Evolutionary conservation across 2,329 filamentous ascomycete species (phyloP).

Genomic region (Waltergamsia citrina): DNA sequence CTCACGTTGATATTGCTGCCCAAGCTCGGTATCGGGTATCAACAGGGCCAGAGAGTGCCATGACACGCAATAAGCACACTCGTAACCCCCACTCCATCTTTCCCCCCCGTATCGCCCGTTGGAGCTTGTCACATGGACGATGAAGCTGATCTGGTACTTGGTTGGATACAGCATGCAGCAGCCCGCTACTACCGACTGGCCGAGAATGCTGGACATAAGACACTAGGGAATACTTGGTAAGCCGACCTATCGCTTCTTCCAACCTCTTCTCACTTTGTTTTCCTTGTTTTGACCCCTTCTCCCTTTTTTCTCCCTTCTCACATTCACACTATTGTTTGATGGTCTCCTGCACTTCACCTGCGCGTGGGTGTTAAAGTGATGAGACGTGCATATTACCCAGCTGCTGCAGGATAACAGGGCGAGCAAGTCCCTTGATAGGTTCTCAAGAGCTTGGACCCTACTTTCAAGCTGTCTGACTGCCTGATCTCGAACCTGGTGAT

Average conservation of each 20-base stretch:
- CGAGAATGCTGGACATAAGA: constrained; percentile 82
- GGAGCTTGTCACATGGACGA: no score
- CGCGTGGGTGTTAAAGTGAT: no score
- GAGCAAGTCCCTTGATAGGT: constrained; percentile 1
- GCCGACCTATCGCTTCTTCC: constrained; percentile 25
- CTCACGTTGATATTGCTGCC: no score
- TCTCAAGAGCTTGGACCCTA: no score
- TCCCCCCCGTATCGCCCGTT: no score
- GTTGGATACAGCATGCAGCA: constrained; percentile 60
- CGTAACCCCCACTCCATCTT: no score
- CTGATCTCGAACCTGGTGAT: background rate
- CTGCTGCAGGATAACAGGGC: no score
- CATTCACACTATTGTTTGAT: background rate
- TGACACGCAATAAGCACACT: no score
- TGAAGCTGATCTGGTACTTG: no score
- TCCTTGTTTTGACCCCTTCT: constrained; percentile 5
- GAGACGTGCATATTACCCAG: background rate
- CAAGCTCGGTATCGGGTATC: no score
- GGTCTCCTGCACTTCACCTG: background rate
- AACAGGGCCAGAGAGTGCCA: no score
- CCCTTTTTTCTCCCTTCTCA: no score
- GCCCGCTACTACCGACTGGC: constrained; percentile 90
- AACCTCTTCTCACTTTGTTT: constrained; percentile 9
- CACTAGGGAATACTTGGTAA: constrained; percentile 90
- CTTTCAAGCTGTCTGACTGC: background rate